Percentiles rank a stretch among this genome's conserved stretches.
These are phyloP conservation scores for Fusarium miscanthi DNA, from an alignment of 2,329 filamentous ascomycete species.

Conservation along the genomic window DNA sequence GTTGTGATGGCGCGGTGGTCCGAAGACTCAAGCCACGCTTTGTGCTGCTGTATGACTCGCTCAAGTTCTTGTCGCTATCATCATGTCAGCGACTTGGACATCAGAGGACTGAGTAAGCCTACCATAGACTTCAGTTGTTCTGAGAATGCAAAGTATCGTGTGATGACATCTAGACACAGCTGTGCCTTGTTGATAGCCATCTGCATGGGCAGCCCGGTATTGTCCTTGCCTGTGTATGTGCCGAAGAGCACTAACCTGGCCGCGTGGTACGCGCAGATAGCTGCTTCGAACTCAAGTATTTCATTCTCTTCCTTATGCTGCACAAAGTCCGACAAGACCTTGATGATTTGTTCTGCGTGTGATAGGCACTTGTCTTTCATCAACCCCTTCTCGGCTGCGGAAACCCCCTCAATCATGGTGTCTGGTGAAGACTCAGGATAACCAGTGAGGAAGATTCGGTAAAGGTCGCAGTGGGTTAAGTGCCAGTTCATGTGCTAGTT, in stretches of 20 bases:
- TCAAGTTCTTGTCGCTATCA: constrained; percentile 44
- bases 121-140: constrained; percentile 45
- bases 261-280: constrained; percentile 57
- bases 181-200: constrained; percentile 44
- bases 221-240: constrained; percentile 40
- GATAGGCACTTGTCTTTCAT: constrained; percentile 50
- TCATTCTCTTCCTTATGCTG: constrained; percentile 43
- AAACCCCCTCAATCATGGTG: constrained; percentile 46
- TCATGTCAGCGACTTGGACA: not conserved
- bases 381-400: constrained; percentile 31
- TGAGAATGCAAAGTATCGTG: constrained; percentile 45
- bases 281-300: constrained; percentile 55
- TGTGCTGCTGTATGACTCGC: constrained; percentile 41
- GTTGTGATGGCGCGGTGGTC: constrained; percentile 32
- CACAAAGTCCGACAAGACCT: constrained; percentile 50
- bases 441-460: constrained; percentile 55
- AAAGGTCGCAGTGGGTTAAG: constrained; percentile 57
- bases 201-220: constrained; percentile 43
- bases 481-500: constrained; percentile 52
- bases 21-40: constrained; percentile 40
- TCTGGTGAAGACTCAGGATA: constrained; percentile 55
- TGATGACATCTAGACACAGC: constrained; percentile 42
- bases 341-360: constrained; percentile 54
- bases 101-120: fast-evolving
- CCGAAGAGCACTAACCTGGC: constrained; percentile 53